These are phyloP conservation scores for Coemansia sp. DNA, from an alignment of 192 early-diverging fungal species.

Conservation along the genomic window DNA sequence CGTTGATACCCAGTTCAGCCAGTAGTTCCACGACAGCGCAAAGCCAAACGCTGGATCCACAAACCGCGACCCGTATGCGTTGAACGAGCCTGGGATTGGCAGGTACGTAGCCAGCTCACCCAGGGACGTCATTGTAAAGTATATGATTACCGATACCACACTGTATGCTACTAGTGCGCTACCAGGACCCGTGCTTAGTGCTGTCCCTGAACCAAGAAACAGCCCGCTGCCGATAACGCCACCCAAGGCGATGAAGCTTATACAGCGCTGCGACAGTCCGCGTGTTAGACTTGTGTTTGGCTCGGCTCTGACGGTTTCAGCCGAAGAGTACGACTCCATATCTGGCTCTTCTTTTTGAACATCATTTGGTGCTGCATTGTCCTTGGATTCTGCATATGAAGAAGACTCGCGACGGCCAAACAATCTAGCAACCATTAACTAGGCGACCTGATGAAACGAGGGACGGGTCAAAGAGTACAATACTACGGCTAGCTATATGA, in stretches of 20 bases:
- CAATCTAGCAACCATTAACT: too few species aligned
- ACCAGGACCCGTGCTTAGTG: constrained; percentile 68
- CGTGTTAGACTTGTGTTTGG: constrained; percentile 6
- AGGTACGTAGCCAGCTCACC: constrained; percentile 79
- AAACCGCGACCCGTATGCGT: constrained; percentile 67
- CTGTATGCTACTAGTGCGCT: constrained; percentile 71
- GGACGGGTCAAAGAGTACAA: too few species aligned
- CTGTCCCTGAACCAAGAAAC: constrained; percentile 72
- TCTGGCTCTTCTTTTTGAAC: too few species aligned
- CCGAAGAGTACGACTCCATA: not conserved
- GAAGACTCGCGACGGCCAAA: too few species aligned
- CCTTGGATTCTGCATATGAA: too few species aligned
- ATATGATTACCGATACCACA: constrained; percentile 61
- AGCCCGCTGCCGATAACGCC: constrained; percentile 74
- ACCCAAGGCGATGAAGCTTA: constrained; percentile 65
- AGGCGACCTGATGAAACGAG: too few species aligned
- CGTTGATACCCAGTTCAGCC: constrained; percentile 59
- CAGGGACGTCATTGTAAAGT: constrained; percentile 66
- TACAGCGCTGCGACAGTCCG: constrained; percentile 41
- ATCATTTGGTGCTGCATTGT: too few species aligned
- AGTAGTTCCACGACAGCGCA: constrained; percentile 65
- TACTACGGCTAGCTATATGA: too few species aligned
- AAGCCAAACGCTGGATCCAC: constrained; percentile 70
- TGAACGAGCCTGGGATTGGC: constrained; percentile 74
- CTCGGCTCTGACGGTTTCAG: too few species aligned